Conservation (phyloP, 805 yeast genomes). For the Pichia kluyveri region DNA sequence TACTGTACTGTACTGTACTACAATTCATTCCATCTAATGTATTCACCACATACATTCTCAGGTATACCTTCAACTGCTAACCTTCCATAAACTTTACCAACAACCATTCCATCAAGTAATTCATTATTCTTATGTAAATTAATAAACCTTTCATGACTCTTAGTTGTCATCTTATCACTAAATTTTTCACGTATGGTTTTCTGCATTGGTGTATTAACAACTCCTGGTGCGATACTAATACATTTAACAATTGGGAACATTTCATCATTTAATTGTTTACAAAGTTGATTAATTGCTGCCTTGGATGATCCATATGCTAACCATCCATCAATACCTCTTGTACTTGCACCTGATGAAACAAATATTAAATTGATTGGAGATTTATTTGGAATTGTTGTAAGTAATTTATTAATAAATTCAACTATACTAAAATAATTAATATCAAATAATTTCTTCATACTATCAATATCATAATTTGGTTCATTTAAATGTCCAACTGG, state of each 20-base stretch:
- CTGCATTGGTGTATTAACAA: conserved; percentile 90
- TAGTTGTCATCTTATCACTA: conserved; percentile 51
- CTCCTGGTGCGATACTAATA: conserved; percentile 87
- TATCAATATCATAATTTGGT: conserved; percentile 35
- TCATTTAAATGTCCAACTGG: conserved; percentile 56
- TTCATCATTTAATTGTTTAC: conserved; percentile 58
- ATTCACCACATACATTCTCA: conserved; percentile 52
- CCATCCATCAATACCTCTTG: conserved; percentile 64
- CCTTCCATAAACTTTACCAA: conserved; percentile 62
- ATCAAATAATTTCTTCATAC: conserved; percentile 61
- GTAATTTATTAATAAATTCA: conserved; percentile 41
- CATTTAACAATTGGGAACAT: conserved; percentile 46
- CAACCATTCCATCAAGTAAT: conserved; percentile 60
- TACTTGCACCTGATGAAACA: conserved; percentile 86
- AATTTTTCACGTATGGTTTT: conserved; percentile 58
- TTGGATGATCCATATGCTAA: conserved; percentile 87
- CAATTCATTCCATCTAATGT: conserved; percentile 37
- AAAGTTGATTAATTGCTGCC: conserved; percentile 81
- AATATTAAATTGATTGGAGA: conserved; percentile 40
- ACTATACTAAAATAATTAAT: conserved; percentile 74
- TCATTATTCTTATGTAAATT: conserved; percentile 49
- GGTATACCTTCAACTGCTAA: conserved; percentile 56
- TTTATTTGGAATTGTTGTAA: conserved; percentile 36
- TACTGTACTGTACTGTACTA: background rate
- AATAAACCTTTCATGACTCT: conserved; percentile 50